A percentile compares a stretch with the other conserved stretches of the same genome.
These are phyloP conservation scores for Papiliotrema fonsecae DNA, from an alignment of 1,284 basidiomycete genomes.

Conservation along the genomic window DNA sequence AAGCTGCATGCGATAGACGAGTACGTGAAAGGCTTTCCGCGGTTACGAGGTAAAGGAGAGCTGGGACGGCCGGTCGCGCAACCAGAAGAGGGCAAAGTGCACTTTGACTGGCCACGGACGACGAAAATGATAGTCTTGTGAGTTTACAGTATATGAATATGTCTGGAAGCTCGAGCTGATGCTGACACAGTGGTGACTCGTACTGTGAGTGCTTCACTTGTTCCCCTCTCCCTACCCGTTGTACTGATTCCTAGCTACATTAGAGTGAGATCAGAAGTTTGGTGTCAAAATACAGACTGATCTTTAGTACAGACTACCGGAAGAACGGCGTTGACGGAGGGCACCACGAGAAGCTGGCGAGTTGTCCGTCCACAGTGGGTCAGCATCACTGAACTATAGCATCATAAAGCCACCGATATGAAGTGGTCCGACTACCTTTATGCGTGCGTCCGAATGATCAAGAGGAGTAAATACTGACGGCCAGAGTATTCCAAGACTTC, in stretches of 20 bases:
- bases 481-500: constrained; percentile 17
- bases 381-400: constrained; percentile 2
- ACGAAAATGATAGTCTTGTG: constrained; percentile 21
- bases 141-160: constrained; percentile 1
- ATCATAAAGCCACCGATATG: constrained; percentile 16
- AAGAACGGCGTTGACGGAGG: constrained; percentile 15
- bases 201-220: constrained; percentile 12
- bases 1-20: not conserved
- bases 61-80: not conserved
- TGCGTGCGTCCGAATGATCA: constrained; percentile 6
- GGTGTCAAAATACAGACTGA: not conserved
- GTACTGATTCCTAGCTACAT: constrained; percentile 4
- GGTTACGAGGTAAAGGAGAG: not conserved
- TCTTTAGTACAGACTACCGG: constrained; percentile 6
- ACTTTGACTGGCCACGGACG: constrained; percentile 20
- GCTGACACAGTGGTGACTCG: constrained; percentile 18
- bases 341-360: constrained; percentile 12
- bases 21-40: constrained; percentile 1
- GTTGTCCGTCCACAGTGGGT: not conserved
- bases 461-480: not conserved
- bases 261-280: constrained; percentile 6
- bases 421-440: constrained; percentile 24
- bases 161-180: not conserved
- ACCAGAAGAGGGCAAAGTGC: not conserved
- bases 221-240: not conserved